Evolutionary conservation across 108 stramenopile genomes (phyloP).

Genomic region (Skeletonema marinoi): DNA sequence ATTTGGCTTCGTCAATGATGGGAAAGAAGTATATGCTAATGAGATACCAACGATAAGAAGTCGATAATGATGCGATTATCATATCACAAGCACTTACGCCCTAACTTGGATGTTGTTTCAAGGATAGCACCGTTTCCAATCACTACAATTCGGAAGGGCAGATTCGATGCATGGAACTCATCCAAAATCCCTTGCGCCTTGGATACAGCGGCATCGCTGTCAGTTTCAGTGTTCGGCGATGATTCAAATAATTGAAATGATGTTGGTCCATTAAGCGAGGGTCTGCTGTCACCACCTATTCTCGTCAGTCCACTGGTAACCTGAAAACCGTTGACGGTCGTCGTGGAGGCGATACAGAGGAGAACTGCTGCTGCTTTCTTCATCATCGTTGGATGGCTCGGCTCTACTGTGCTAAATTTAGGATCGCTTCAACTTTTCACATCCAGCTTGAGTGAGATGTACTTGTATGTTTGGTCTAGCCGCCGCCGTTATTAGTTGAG

Average conservation of each 20-base stretch:
- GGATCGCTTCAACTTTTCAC: too few relatives aligned
- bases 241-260: not conserved
- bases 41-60: not conserved
- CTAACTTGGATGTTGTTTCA: slow-evolving; percentile 69
- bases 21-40: not conserved
- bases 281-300: not conserved
- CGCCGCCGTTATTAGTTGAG: too few relatives aligned
- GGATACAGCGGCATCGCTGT: not conserved
- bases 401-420: too few relatives aligned
- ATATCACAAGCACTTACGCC: not conserved
- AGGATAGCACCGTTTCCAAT: slow-evolving; percentile 86
- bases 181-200: slow-evolving; percentile 29
- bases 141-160: slow-evolving; percentile 76
- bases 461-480: too few relatives aligned
- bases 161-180: slow-evolving; percentile 59
- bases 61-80: not conserved
- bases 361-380: not conserved
- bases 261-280: not conserved
- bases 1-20: slow-evolving; percentile 41
- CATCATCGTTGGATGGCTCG: not conserved
- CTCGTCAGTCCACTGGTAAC: not conserved
- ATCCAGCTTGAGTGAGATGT: too few relatives aligned
- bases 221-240: not conserved
- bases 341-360: not conserved
- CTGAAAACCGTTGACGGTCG: not conserved